phyloP scores from a whole-genome alignment of 78 protist genomes.

The Polysphondylium violaceum region DNA sequence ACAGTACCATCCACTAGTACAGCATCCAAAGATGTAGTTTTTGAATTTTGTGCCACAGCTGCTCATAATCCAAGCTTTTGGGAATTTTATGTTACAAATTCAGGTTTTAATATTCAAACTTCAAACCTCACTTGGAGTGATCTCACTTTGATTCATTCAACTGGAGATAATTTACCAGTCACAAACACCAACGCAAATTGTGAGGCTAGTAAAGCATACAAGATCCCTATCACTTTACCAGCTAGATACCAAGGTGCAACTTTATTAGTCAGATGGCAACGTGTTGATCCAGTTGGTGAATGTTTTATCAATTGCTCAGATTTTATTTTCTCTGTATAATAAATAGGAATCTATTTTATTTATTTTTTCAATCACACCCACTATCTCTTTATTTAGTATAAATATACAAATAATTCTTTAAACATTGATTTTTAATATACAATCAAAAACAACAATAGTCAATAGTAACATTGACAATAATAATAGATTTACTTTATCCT shows the following conservation, averaged over 20 bases:
- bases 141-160: background rate
- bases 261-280: conserved; percentile 5
- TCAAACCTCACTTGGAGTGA: conserved; percentile 30
- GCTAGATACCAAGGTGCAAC: background rate
- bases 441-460: too few species aligned
- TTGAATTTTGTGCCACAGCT: conserved; percentile 53
- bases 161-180: background rate
- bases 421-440: too few species aligned
- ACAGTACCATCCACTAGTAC: background rate
- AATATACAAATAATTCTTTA: too few species aligned
- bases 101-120: background rate
- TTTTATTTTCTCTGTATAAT: too few species aligned
- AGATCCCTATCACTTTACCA: background rate
- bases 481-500: too few species aligned
- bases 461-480: too few species aligned
- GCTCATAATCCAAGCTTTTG: conserved; percentile 38
- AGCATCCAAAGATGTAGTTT: background rate
- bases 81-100: conserved; percentile 38
- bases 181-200: background rate
- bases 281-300: conserved; percentile 66
- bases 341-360: too few species aligned
- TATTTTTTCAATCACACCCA: too few species aligned
- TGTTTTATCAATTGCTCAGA: too few species aligned
- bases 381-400: too few species aligned
- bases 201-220: background rate